Evolutionary conservation across 2,329 filamentous ascomycete species (phyloP), one percentile per base, ranked within the genome.

Genomic region (Phialophora expanda): DNA sequence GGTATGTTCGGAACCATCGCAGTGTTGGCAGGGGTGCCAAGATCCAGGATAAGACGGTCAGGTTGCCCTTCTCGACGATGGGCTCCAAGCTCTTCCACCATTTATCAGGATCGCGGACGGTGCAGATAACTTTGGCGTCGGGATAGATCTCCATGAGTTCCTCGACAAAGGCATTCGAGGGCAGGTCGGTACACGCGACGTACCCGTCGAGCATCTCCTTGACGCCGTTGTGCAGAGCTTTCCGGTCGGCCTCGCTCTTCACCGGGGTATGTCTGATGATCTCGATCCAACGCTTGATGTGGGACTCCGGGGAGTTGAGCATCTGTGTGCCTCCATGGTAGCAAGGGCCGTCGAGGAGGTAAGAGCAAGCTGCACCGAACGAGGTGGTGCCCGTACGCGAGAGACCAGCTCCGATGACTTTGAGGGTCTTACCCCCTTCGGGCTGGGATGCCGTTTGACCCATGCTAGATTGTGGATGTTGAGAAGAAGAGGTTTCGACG

Each of bases 321-420:
- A 72, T 71, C 65, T 80, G 78, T 0, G 77, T 83, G 26, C 83
- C 83, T 57, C 81, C 80, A 67, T 85, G 83, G 70, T 82, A 79
- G 51, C 82, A 78, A 2, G 83, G 83, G 0, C 80, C 82, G 44
- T 81, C 72, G 5, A 84, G 78, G 3, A 85, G 76, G 63, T 79
- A 81, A 65, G 76, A 77, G 8, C 85, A 74, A 1, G 83, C 83
- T 46, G 79, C 70, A 38, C 79, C 79, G 75, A 84, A 82, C 26
- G 84, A 84, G 9, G 83, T 76, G 0, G 82, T 85, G 14, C 83
- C 83, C 1, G 83, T 85, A 57, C 83, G 77, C 14, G 82, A 69
- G 20, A 72, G 65, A 56, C 70, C 70, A 9, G 69, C 69, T 34
- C 70, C 70, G 28, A 72, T 70, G 54, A 72, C 70, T 56, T 63